These are phyloP conservation scores for Termitomyces eurrhizus DNA, from an alignment of 768 basidiomycete species.

Conservation along the genomic window DNA sequence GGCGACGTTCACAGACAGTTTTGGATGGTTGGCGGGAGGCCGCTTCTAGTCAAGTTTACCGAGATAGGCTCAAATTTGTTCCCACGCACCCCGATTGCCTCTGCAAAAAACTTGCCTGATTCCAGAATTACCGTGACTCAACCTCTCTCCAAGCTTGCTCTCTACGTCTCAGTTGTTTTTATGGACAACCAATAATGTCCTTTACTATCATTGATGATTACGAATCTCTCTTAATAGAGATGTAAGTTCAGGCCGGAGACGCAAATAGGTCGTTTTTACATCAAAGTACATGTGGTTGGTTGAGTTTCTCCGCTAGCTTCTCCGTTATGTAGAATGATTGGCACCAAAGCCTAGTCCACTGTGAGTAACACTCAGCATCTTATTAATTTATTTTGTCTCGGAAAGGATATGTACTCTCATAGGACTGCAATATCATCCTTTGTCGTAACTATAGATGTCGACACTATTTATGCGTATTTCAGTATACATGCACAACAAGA, in stretches of 20 bases:
- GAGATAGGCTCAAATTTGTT: constrained; percentile 23
- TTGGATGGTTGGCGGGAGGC: constrained; percentile 31
- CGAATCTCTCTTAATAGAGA: no score
- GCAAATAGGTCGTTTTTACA: no score
- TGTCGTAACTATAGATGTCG: background rate
- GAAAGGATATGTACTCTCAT: background rate
- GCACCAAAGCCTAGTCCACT: background rate
- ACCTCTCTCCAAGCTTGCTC: background rate
- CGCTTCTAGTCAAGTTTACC: constrained; percentile 30
- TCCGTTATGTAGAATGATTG: background rate
- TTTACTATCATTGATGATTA: no score
- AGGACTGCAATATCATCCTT: background rate
- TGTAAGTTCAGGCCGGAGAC: no score
- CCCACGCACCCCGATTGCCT: constrained; percentile 27
- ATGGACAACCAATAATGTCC: no score
- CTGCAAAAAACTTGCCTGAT: no score
- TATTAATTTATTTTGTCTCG: background rate
- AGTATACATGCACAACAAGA: background rate
- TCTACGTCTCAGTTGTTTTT: no score
- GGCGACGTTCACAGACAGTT: constrained; percentile 43
- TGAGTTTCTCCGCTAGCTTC: no score
- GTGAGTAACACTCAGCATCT: background rate
- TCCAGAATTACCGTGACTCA: no score
- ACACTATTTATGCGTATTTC: background rate
- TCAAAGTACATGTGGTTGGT: no score